Conservation (phyloP, 148 eudicot species). For the Oxyria digyna region DNA sequence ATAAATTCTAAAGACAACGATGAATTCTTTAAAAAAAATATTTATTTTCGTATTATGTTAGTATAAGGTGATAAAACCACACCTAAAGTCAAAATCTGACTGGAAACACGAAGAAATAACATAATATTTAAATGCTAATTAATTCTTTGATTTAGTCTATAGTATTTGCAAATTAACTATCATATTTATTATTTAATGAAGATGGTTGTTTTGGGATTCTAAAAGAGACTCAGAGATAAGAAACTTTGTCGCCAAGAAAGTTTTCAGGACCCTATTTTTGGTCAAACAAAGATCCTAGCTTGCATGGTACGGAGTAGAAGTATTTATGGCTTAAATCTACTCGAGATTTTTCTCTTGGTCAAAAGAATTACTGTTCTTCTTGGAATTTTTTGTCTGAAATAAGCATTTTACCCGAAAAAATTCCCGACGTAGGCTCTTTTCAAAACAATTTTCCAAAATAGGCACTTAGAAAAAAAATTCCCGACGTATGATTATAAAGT, state of each 20-base stretch:
- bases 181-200: not conserved
- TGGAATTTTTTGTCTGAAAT: too few species aligned
- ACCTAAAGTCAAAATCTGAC: not conserved
- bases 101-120: not conserved
- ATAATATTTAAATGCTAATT: not conserved
- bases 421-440: too few species aligned
- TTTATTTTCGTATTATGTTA: too few species aligned
- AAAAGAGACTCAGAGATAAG: not conserved
- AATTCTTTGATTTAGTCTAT: not conserved
- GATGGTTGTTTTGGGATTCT: not conserved
- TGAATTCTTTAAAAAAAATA: too few species aligned
- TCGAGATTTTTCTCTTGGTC: not conserved
- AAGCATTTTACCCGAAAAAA: too few species aligned
- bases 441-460: too few species aligned
- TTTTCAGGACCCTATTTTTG: not conserved
- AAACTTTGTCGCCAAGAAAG: not conserved
- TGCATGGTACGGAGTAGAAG: not conserved
- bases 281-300: not conserved
- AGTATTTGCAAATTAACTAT: not conserved
- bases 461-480: too few species aligned
- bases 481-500: too few species aligned
- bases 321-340: not conserved
- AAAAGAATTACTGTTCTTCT: not conserved
- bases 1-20: too few species aligned
- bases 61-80: too few species aligned